Conservation (phyloP, 2,329 filamentous ascomycete genomes). For the Claviceps lovelessii region DNA sequence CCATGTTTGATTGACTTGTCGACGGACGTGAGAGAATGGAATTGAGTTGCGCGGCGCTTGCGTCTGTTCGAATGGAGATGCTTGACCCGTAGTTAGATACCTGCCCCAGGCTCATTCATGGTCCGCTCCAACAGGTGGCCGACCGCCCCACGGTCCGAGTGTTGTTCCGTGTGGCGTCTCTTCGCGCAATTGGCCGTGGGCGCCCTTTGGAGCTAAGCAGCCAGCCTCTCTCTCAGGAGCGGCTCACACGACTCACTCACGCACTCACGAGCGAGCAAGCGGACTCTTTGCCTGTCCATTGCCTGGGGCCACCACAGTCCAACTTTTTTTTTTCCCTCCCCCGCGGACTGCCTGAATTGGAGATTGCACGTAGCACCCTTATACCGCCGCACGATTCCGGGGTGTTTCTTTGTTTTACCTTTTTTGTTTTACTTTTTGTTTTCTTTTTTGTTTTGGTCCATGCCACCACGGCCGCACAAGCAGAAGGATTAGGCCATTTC, state of each 20-base stretch:
- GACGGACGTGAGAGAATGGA: slow-evolving; percentile 15
- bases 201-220: no score
- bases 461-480: not conserved
- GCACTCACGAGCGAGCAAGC: no score
- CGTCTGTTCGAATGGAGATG: slow-evolving; percentile 10
- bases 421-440: not conserved
- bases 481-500: not conserved
- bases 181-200: not conserved
- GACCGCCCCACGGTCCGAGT: not conserved
- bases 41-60: slow-evolving; percentile 16
- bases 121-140: not conserved
- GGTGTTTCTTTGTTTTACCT: not conserved
- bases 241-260: no score
- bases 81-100: not conserved
- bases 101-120: no score
- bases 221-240: not conserved
- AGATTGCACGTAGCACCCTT: not conserved
- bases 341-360: not conserved
- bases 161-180: slow-evolving; percentile 1
- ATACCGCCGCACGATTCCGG: not conserved
- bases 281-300: no score
- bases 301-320: no score
- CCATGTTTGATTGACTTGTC: slow-evolving; percentile 40
- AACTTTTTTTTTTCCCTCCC: not conserved
- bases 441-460: not conserved